phyloP scores from a whole-genome alignment of 495 filamentous ascomycete genomes.

The Tuber aestivum region DNA sequence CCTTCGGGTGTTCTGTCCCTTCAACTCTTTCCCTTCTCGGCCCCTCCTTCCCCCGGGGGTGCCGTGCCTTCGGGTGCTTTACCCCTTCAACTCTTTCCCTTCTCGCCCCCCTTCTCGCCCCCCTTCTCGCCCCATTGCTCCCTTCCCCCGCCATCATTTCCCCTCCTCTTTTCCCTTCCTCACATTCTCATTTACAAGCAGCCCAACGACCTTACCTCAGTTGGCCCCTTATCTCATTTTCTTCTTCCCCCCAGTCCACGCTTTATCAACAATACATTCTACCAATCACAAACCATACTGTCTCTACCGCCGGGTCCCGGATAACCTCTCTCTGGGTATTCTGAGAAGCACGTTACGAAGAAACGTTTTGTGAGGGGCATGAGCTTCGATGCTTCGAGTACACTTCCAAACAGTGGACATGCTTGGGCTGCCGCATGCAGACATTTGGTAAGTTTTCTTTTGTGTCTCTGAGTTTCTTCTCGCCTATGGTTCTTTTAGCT shows the following conservation, averaged over 20 bases:
- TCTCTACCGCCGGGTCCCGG: not conserved
- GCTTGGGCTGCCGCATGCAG: not conserved
- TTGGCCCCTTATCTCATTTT: not conserved
- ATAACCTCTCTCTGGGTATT: not conserved
- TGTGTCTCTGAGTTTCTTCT: not conserved
- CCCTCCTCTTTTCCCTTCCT: not conserved
- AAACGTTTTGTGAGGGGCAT: not conserved
- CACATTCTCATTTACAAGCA: not conserved
- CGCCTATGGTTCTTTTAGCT: not conserved
- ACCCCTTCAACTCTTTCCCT: not conserved
- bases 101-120: not conserved
- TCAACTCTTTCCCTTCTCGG: too few species aligned
- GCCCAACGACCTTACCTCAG: not conserved
- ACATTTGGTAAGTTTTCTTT: not conserved
- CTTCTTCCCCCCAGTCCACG: not conserved
- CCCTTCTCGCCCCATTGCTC: too few species aligned
- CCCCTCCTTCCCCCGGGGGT: too few species aligned
- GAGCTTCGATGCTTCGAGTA: not conserved
- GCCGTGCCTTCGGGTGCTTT: not conserved
- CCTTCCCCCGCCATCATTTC: not conserved
- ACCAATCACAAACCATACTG: not conserved
- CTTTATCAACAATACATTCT: not conserved
- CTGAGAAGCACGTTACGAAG: not conserved
- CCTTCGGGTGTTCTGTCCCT: too few species aligned
- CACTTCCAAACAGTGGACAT: not conserved